Evolutionary conservation across 441 rosid species (phyloP), one percentile per base, ranked within the genome.

Genomic region (Raphanus hybrid): DNA sequence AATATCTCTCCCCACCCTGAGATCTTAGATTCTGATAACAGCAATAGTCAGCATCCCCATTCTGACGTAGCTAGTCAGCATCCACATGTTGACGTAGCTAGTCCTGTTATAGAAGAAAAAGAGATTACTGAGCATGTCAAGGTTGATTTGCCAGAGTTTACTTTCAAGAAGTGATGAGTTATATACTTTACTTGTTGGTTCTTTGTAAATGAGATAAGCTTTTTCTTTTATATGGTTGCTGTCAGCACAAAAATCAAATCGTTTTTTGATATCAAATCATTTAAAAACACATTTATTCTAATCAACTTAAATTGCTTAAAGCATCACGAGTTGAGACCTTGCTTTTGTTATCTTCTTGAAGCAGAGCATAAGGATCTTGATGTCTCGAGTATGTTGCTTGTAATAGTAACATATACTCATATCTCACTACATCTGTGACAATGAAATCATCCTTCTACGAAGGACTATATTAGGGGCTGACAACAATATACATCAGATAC

Each of bases 141-240:
- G 57, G 65, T 78, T 20, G 65, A 52, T 78, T 18, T 68, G 48
- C 14, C 84, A 2, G 87, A 83, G 43, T 91, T 90, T 69, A 80
- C 92, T 0, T 87, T 92, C 71, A 78, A 43, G 8, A 86, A 80
- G 45, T 80, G 84, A 84, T 8, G 66, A 72, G 34, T 26, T 60
- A 0, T 67, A 7, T 27, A n/a, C 34, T 68, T 58, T 52, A 9
- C 74, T 20, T n/a, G 6, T 74, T 69, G 75, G 37, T 68, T 84
- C 67, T 67, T 66, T 79, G 86, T 75, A 77, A 73, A 80, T 71
- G 32, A 67, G 15, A 70, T 32, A 18, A 39, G 2, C 45, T 39
- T 39, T 29, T 29, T 5, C 0, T 12, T 6, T 5, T 9, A 16
- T 70, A 4, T 29, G 3, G 10, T 65, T 45, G 52, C 5, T 71